These are phyloP conservation scores for Pseudocercospora fuligena DNA, from an alignment of 2,329 filamentous ascomycete species.

Conservation along the genomic window DNA sequence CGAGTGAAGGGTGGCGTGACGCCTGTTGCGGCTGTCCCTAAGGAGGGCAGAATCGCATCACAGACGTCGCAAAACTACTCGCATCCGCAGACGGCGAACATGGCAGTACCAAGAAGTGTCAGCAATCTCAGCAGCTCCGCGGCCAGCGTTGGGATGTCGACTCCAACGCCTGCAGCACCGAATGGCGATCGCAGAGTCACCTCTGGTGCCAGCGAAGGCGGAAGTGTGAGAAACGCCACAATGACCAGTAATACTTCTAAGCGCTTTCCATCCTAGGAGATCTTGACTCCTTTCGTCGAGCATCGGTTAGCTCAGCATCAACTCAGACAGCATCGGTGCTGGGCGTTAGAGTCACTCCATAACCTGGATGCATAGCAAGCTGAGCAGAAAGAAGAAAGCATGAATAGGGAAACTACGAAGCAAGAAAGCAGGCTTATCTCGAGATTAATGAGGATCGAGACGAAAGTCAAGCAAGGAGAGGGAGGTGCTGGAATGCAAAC, in stretches of 20 bases:
- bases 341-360: background rate
- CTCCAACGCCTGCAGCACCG: background rate
- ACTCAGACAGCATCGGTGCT: background rate
- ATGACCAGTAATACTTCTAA: background rate
- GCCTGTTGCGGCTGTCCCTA: slow-evolving; percentile 40
- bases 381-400: background rate
- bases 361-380: background rate
- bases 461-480: slow-evolving; percentile 1
- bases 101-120: slow-evolving; percentile 26
- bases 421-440: slow-evolving; percentile 4
- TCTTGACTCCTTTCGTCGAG: background rate
- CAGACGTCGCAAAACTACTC: slow-evolving; percentile 21
- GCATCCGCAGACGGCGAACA: slow-evolving; percentile 10
- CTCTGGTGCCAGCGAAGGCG: background rate
- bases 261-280: background rate
- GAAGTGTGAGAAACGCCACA: background rate
- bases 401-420: background rate
- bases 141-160: background rate
- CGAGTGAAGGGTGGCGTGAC: slow-evolving; percentile 43
- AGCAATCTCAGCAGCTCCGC: slow-evolving; percentile 16
- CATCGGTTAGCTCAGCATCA: background rate
- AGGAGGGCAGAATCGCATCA: slow-evolving; percentile 34
- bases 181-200: background rate
- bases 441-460: slow-evolving; percentile 4
- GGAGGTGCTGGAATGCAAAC: background rate